Base-by-base conservation (phyloP, 2,329 filamentous ascomycete genomes). In the Albophoma yamanashiensis region DNA sequence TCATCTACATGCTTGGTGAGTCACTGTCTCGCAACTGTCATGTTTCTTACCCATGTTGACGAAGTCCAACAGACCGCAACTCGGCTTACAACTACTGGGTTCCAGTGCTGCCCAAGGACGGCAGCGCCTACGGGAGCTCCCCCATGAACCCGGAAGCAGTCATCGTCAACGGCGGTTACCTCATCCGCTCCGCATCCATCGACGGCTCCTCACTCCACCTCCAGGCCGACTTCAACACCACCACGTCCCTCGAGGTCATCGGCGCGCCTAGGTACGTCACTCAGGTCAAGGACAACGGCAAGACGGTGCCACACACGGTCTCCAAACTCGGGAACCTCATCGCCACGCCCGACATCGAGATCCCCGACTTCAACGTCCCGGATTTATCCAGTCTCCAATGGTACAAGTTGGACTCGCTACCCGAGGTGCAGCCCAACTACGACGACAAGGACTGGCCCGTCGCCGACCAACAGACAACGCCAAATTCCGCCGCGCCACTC, bases 161-260 rank as follows among this genome's bases (percentile, higher is more conserved):
- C 22, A 84, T 90, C 47, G 71, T 87, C 57, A 82, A 86, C 62
- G 86, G 82, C 0, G 82, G 83, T 12, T 88, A 89, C 66, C 77
- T 90, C 0, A 69, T 89, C 42, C 82, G 88, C 8, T 83, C 80
- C 0, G 85, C 85, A 0, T 77, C 78, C 3, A 70, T 87, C 1
- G 66, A 80, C 6, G 83, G 79, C 2, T 75, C 74, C n/a, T 78
- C 79, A 1, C 76, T 93, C 5, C 76, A 81, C 15, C 70, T 93
- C 2, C 82, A 81, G 4, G 89, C 87, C 3, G 89, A 94, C 66
- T 79, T 92, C 63, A 92, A 93, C 65, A 71, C 78, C 0, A 91
- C 88, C 0, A 85, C 86, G 0, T 67, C 81, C 0, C 72, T 93
- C 17, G 88, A 92, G 64, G 77, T 93, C 27, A 82, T 91, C 39